A percentile compares a stretch with the other conserved stretches of the same genome.
phyloP scores from a whole-genome alignment of 2,329 filamentous ascomycete genomes.

The Sporothrix mexicana region DNA sequence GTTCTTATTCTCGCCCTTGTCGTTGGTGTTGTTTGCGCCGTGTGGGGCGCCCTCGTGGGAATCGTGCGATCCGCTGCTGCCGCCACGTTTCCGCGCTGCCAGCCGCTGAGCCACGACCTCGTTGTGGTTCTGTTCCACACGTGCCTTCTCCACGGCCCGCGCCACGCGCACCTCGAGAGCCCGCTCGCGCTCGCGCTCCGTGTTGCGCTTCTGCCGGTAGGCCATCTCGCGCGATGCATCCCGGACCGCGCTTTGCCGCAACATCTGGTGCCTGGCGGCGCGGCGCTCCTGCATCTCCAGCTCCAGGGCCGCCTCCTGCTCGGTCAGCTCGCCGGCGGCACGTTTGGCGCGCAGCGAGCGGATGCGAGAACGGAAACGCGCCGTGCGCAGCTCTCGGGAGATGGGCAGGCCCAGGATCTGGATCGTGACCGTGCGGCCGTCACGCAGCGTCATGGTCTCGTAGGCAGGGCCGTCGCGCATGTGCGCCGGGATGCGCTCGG shows the following conservation, averaged over 20 bases:
- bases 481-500: background rate
- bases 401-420: constrained; percentile 32
- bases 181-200: background rate
- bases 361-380: background rate
- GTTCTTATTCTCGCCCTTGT: too few relatives aligned
- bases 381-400: background rate
- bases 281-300: background rate
- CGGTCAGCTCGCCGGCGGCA: background rate
- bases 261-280: background rate
- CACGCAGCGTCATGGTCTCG: constrained; percentile 12
- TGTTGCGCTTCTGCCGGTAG: background rate
- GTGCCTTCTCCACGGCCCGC: background rate
- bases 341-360: background rate
- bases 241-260: background rate
- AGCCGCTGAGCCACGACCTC: constrained; percentile 2
- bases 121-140: background rate
- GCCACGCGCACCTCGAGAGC: background rate
- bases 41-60: too few relatives aligned
- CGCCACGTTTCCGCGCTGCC: constrained; percentile 16
- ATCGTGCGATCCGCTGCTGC: background rate
- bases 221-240: background rate
- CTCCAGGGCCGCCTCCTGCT: background rate
- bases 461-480: constrained; percentile 18
- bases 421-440: background rate
- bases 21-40: too few relatives aligned